These are phyloP conservation scores for Colletotrichum theobromicola DNA, from an alignment of 2,329 filamentous ascomycete genomes.

Conservation along the genomic window DNA sequence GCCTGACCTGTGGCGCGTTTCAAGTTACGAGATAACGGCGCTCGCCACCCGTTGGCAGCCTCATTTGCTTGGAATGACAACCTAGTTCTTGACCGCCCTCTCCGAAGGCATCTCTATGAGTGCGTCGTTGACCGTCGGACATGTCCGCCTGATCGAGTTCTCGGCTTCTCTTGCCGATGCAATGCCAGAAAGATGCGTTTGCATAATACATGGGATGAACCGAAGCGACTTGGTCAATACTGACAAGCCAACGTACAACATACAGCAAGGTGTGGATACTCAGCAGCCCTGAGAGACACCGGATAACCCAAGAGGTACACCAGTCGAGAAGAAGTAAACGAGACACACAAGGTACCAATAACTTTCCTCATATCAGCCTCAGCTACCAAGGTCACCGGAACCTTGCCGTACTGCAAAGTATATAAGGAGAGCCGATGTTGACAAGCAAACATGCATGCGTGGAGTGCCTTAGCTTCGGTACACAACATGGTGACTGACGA, in stretches of 20 bases:
- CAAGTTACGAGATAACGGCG: background rate
- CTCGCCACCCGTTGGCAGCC: background rate
- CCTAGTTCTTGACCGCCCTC: background rate
- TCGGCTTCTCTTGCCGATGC: background rate
- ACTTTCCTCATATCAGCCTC: too few relatives aligned
- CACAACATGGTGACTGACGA: background rate
- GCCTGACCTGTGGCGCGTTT: background rate
- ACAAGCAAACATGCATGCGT: background rate
- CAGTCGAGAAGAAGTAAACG: too few relatives aligned
- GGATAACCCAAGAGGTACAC: too few relatives aligned
- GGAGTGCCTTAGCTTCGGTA: background rate
- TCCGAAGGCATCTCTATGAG: background rate
- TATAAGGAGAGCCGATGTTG: too few relatives aligned
- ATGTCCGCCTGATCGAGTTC: background rate
- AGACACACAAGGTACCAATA: too few relatives aligned
- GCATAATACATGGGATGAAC: background rate
- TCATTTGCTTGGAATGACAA: background rate
- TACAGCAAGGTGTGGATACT: too few relatives aligned
- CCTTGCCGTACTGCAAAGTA: too few relatives aligned
- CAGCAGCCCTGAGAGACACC: too few relatives aligned
- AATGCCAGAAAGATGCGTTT: background rate
- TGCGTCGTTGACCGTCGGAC: background rate
- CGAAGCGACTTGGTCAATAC: background rate
- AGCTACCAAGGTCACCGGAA: too few relatives aligned
- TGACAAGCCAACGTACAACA: background rate